These are phyloP conservation scores for Stropharia rugosoannulata DNA, from an alignment of 768 basidiomycete genomes.

Conservation along the genomic window DNA sequence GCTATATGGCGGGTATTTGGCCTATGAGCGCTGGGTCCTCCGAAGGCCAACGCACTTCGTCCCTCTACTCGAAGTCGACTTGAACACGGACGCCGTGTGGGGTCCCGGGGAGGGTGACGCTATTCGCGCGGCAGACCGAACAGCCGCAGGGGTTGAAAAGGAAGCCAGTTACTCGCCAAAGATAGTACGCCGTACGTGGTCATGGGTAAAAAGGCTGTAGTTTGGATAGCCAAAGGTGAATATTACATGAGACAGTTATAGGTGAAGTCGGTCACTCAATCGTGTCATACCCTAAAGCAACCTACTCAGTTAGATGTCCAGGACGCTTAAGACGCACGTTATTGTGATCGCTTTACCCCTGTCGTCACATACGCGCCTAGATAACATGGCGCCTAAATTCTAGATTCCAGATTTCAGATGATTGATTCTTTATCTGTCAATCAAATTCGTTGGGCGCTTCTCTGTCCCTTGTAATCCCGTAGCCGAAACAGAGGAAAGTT, in stretches of 20 bases:
- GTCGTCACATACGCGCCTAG: too few relatives aligned
- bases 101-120: conserved; percentile 38
- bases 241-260: too few relatives aligned
- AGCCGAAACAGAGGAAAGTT: neutral
- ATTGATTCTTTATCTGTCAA: neutral
- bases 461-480: neutral
- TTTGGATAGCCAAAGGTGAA: neutral
- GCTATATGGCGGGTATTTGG: conserved; percentile 43
- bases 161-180: neutral
- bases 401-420: too few relatives aligned
- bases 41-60: conserved; percentile 35
- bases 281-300: too few relatives aligned
- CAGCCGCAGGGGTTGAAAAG: neutral
- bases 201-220: neutral
- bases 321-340: too few relatives aligned
- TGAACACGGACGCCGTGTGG: conserved; percentile 58
- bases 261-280: too few relatives aligned
- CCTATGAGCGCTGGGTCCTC: conserved; percentile 36
- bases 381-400: too few relatives aligned
- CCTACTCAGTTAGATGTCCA: too few relatives aligned
- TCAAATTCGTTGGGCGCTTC: neutral
- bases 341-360: too few relatives aligned
- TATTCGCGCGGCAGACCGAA: conserved; percentile 9
- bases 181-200: neutral
- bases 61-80: conserved; percentile 42